A percentile compares a stretch with the other conserved stretches of the same genome.
These are phyloP conservation scores for Pholiota conissans DNA, from an alignment of 768 basidiomycete species.

Conservation along the genomic window DNA sequence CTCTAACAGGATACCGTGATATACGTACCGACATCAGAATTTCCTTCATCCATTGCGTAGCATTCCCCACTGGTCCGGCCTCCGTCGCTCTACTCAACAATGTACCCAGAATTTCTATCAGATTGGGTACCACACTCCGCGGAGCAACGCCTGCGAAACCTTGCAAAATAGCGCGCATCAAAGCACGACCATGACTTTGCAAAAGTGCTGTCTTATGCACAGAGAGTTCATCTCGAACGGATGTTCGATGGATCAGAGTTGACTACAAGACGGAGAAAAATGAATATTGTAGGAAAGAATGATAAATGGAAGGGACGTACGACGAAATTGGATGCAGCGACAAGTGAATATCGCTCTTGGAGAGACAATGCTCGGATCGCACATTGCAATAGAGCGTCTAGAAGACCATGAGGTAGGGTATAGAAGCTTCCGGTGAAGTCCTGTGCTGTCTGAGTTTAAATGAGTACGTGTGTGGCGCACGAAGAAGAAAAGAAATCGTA, in stretches of 20 bases:
- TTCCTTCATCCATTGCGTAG: slow-evolving; percentile 66
- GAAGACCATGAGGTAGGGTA: slow-evolving; percentile 57
- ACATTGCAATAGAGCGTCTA: slow-evolving; percentile 71
- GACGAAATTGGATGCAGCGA: slow-evolving; percentile 79
- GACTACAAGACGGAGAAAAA: slow-evolving; percentile 37
- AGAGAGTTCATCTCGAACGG: slow-evolving; percentile 60
- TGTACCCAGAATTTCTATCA: slow-evolving; percentile 78
- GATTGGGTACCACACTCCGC: slow-evolving; percentile 76
- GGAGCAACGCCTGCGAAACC: slow-evolving; percentile 88
- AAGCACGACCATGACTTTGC: slow-evolving; percentile 57
- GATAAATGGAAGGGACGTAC: slow-evolving; percentile 42
- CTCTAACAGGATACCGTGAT: neutral
- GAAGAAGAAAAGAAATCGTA: slow-evolving; percentile 24
- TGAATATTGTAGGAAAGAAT: neutral
- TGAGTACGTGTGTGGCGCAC: slow-evolving; percentile 22
- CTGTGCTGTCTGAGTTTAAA: slow-evolving; percentile 38
- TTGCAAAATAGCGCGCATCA: slow-evolving; percentile 72
- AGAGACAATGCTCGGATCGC: slow-evolving; percentile 64
- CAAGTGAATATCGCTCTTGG: slow-evolving; percentile 85
- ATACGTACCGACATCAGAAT: slow-evolving; percentile 63
- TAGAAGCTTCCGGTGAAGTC: slow-evolving; percentile 64
- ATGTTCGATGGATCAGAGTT: slow-evolving; percentile 65
- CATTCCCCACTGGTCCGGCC: slow-evolving; percentile 35
- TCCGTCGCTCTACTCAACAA: slow-evolving; percentile 52
- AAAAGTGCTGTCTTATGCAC: slow-evolving; percentile 42